Evolutionary conservation across 139 green algal species (phyloP), one percentile per base, ranked within the genome.

Genomic region (Chloropicon primus): DNA sequence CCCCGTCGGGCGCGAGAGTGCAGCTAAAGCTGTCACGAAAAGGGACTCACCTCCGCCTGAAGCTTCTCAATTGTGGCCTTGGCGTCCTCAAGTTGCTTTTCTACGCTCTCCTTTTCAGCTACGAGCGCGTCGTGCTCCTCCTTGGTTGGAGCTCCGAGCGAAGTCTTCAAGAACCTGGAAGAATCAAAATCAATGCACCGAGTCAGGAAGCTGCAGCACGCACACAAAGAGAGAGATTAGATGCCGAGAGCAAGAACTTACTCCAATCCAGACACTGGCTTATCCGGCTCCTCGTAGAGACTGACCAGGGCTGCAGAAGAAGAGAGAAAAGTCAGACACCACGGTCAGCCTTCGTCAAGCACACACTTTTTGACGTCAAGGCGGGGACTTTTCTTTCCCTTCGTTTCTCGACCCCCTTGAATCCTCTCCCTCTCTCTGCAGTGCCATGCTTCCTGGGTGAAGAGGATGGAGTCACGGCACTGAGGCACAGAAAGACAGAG

Each of bases 221-320:
- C 29, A 3, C 24, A 53, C 24, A 22, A 21, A 17, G 28, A 53
- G 3, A n/a, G 22, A 3, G 75, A 25, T 17, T 29, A 2, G 53
- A 26, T 73, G 74, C 21, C 21, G 5, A n/a, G 21, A 17, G 10
- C 22, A 41, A 22, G 10, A 2, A 77, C 71, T 72, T 26, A 77
- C 77, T 91, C 87, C 10, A 90, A 80, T 2, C 87, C 88, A 24
- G 82, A 72, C 77, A 83, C 88, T 5, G 88, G 88, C 77, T 91
- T 93, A 27, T 87, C 82, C 3, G 87, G 87, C 84, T 93, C 88
- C 76, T 93, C 88, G 72, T 93, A 93, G 21, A 93, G 79, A 2
- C 82, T 81, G 17, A 93, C 88, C 0, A 93, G 87, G 62, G 90
- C 88, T 92, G 84, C 77, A 21, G 5, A 81, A 21, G 22, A 21